phyloP scores from a whole-genome alignment of 805 yeast species.

The Lipomyces sp. region DNA sequence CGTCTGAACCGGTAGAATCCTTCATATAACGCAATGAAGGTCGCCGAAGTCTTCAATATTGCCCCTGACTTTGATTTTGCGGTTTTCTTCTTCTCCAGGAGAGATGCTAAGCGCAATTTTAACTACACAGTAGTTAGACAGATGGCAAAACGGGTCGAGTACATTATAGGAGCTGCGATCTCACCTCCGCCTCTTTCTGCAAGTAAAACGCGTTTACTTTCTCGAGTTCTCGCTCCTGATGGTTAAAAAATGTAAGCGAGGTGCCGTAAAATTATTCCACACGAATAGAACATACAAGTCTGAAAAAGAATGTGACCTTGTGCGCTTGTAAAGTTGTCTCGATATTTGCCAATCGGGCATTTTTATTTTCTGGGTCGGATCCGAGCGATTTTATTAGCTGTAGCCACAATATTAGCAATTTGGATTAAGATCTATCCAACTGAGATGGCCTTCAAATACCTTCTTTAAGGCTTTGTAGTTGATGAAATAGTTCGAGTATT shows the following conservation, averaged over 20 bases:
- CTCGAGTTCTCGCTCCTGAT: constrained; percentile 91
- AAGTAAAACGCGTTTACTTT: constrained; percentile 91
- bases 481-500: constrained; percentile 90
- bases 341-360: constrained; percentile 44
- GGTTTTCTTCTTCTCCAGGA: constrained; percentile 69
- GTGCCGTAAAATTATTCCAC: constrained; percentile 76
- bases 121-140: constrained; percentile 45
- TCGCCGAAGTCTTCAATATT: constrained; percentile 67
- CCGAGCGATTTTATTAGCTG: constrained; percentile 79
- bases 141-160: neutral
- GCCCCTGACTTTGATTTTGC: constrained; percentile 52
- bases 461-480: constrained; percentile 93
- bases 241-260: constrained; percentile 64
- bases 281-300: constrained; percentile 91
- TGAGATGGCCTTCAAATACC: constrained; percentile 29
- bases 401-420: neutral
- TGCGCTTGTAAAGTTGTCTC: constrained; percentile 76
- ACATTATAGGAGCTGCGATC: neutral
- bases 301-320: constrained; percentile 85
- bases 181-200: constrained; percentile 79
- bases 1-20: constrained; percentile 88
- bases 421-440: neutral
- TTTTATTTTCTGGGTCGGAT: constrained; percentile 47
- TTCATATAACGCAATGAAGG: constrained; percentile 81
- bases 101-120: constrained; percentile 73